Evolutionary conservation across 371 early-diverging fungal genomes (phyloP).

Genomic region (Gilbertella persicaria): DNA sequence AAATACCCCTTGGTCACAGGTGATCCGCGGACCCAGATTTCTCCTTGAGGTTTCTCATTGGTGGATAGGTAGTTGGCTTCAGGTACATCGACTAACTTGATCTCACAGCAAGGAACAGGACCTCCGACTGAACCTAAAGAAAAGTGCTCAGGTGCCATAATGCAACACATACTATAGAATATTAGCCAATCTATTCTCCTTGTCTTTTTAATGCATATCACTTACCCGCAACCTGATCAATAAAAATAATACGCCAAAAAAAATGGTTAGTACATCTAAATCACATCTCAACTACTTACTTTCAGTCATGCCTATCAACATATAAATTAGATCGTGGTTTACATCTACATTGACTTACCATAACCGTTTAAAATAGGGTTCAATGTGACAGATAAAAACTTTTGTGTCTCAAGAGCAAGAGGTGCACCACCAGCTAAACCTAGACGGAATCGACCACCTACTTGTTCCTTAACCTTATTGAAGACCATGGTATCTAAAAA

Average conservation of each 20-base stretch:
- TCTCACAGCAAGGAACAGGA: conserved; percentile 80
- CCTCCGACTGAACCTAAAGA: conserved; percentile 75
- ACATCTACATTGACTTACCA: no score
- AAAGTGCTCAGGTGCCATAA: conserved; percentile 65
- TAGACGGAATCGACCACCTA: conserved; percentile 78
- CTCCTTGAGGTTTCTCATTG: conserved; percentile 76
- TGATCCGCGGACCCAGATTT: conserved; percentile 84
- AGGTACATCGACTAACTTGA: conserved; percentile 89
- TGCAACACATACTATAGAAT: conserved; percentile 50
- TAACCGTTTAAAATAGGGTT: conserved; percentile 78
- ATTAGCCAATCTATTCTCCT: neutral
- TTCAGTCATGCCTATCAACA: neutral
- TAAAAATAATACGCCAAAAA: neutral
- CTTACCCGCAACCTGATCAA: conserved; percentile 1
- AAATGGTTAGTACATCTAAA: neutral
- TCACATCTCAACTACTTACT: neutral
- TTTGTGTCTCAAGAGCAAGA: conserved; percentile 67
- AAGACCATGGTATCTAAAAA: conserved; percentile 77
- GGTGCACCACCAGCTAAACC: conserved; percentile 87
- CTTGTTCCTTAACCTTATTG: conserved; percentile 67
- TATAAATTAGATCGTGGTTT: no score
- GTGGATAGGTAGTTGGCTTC: conserved; percentile 75
- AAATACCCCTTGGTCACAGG: conserved; percentile 70
- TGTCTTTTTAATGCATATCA: neutral
- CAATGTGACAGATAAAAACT: conserved; percentile 69